Percentiles rank a stretch among this genome's conserved stretches.
phyloP scores from a whole-genome alignment of 2,329 filamentous ascomycete genomes.

The Elsinoe perseae region DNA sequence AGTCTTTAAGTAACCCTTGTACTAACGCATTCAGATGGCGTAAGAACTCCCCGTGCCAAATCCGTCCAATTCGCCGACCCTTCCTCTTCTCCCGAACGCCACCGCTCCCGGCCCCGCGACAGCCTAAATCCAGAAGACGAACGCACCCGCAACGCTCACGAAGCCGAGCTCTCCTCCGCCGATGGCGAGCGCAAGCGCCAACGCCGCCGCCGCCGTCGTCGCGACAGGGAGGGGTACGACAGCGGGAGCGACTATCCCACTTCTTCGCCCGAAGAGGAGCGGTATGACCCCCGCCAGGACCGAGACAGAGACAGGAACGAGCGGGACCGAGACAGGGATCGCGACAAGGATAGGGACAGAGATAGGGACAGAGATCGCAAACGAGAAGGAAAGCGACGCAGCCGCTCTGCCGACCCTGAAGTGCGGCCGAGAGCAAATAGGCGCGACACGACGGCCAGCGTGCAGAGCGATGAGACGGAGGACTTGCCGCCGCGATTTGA shows the following conservation, averaged over 20 bases:
- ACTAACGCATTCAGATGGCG: constrained; percentile 10
- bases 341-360: neutral
- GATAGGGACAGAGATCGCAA: constrained; percentile 11
- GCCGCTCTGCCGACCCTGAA: neutral
- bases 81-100: constrained; percentile 9
- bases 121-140: constrained; percentile 12
- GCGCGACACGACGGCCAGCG: constrained; percentile 15
- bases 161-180: constrained; percentile 14
- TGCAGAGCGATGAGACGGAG: constrained; percentile 26
- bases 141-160: constrained; percentile 11
- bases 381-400: constrained; percentile 3
- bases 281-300: constrained; percentile 10
- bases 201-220: constrained; percentile 8
- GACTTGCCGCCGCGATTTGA: constrained; percentile 33
- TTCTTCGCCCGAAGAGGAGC: constrained; percentile 14
- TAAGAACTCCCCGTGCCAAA: constrained; percentile 8
- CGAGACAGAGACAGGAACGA: too few relatives aligned
- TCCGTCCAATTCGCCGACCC: constrained; percentile 15
- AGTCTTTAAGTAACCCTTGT: neutral
- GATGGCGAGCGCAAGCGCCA: constrained; percentile 15
- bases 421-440: neutral
- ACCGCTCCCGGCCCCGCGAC: neutral
- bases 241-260: constrained; percentile 15
- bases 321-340: neutral
- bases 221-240: constrained; percentile 4